Conservation (phyloP, 345 rosid species). For the Hibiscus trionum region DNA sequence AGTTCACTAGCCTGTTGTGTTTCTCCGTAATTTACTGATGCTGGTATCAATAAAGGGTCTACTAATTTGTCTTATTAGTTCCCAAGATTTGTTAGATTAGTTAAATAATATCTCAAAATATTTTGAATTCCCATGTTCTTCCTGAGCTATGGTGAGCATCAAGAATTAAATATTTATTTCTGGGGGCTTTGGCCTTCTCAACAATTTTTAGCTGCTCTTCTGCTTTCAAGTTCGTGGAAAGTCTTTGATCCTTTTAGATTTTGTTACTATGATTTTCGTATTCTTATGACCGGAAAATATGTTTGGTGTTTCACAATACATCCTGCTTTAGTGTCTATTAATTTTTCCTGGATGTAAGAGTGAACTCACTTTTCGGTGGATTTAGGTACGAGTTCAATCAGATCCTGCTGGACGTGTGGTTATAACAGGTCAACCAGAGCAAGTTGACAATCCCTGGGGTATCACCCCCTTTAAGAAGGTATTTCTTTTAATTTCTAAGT, state of each 20-base stretch:
- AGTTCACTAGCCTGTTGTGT: neutral
- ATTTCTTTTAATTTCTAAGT: neutral
- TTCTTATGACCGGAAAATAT: neutral
- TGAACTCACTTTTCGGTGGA: conserved; percentile 5
- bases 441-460: conserved; percentile 86
- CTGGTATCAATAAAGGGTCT: neutral
- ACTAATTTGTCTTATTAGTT: neutral
- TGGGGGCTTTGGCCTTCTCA: neutral
- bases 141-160: neutral
- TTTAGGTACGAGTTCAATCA: conserved; percentile 76
- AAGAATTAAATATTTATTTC: neutral
- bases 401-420: conserved; percentile 77
- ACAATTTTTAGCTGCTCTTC: neutral
- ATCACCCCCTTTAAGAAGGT: conserved; percentile 87
- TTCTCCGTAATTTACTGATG: neutral
- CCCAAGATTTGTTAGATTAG: neutral
- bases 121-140: neutral
- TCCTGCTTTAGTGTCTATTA: neutral
- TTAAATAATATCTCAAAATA: neutral
- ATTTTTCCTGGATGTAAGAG: neutral
- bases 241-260: neutral
- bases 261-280: neutral
- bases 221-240: neutral
- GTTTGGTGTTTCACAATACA: neutral
- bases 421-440: conserved; percentile 77